Evolutionary conservation across 2,329 filamentous ascomycete genomes (phyloP).

Genomic region (Clonostachys chloroleuca): DNA sequence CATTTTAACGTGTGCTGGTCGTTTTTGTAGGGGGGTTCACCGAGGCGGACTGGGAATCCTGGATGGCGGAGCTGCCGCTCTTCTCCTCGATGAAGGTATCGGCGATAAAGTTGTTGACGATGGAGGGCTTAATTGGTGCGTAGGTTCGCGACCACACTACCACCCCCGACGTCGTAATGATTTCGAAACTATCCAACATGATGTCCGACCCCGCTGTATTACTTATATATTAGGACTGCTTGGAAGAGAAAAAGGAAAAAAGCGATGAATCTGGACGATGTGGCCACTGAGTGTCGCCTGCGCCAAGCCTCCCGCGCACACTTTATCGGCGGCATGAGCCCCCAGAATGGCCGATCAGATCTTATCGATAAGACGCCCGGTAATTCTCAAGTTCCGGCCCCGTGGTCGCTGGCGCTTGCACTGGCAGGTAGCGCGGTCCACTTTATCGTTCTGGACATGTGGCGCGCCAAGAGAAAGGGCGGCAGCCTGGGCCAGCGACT

Average conservation of each 20-base stretch:
- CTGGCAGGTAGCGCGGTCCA: too few relatives aligned
- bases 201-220: conserved; percentile 6
- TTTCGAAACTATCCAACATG: conserved; percentile 97
- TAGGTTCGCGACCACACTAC: conserved; percentile 94
- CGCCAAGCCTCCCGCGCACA: too few relatives aligned
- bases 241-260: conserved; percentile 1
- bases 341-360: too few relatives aligned
- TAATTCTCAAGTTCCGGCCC: too few relatives aligned
- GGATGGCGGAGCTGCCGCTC: conserved; percentile 55
- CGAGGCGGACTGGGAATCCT: conserved; percentile 53
- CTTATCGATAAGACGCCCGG: too few relatives aligned
- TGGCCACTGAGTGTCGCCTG: too few relatives aligned
- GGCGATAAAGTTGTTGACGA: conserved; percentile 92
- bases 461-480: not conserved
- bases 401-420: too few relatives aligned
- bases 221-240: not conserved
- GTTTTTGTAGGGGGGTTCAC: conserved; percentile 75
- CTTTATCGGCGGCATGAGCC: too few relatives aligned
- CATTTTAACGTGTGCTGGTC: conserved; percentile 96
- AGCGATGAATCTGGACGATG: not conserved
- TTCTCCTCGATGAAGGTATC: conserved; percentile 98
- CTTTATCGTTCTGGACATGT: too few relatives aligned
- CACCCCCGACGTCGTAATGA: conserved; percentile 91
- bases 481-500: not conserved
- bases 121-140: conserved; percentile 69